Evolutionary conservation across 2,329 filamentous ascomycete genomes (phyloP).

Genomic region (Pseudogymnoascus sp.): DNA sequence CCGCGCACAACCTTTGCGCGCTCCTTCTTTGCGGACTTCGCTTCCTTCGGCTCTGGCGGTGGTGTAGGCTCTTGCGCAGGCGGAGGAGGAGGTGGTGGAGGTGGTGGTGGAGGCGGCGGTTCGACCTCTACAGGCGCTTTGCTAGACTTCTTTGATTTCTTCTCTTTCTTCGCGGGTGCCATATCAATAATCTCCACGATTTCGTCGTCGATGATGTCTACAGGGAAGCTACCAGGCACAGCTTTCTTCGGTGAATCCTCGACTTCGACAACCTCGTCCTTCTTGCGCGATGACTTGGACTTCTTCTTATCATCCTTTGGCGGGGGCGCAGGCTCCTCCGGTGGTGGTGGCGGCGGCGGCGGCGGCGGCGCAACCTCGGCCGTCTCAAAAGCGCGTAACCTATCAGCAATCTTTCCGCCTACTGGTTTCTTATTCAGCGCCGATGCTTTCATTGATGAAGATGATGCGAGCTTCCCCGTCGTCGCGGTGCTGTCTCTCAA

Average conservation of each 20-base stretch:
- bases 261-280: slow-evolving; percentile 30
- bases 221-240: slow-evolving; percentile 52
- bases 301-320: slow-evolving; percentile 38
- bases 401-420: slow-evolving; percentile 47
- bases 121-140: slow-evolving; percentile 28
- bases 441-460: slow-evolving; percentile 35
- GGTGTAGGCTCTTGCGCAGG: slow-evolving; percentile 43
- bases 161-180: slow-evolving; percentile 37
- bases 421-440: slow-evolving; percentile 38
- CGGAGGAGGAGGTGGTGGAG: slow-evolving; percentile 31
- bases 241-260: slow-evolving; percentile 30
- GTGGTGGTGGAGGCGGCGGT: slow-evolving; percentile 31
- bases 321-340: slow-evolving; percentile 28
- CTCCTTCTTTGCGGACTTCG: slow-evolving; percentile 59
- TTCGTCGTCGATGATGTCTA: slow-evolving; percentile 37
- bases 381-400: slow-evolving; percentile 48
- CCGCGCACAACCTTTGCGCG: slow-evolving; percentile 69
- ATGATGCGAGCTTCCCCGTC: slow-evolving; percentile 29
- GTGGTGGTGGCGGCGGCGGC: slow-evolving; percentile 17
- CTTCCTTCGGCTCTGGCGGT: slow-evolving; percentile 43
- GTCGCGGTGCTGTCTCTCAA: slow-evolving; percentile 32
- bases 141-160: slow-evolving; percentile 33
- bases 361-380: slow-evolving; percentile 27
- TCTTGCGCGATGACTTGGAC: slow-evolving; percentile 33
- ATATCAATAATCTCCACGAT: slow-evolving; percentile 44